Base-by-base conservation (phyloP, 2,329 filamentous ascomycete genomes). In the Ascochyta rabiei region DNA sequence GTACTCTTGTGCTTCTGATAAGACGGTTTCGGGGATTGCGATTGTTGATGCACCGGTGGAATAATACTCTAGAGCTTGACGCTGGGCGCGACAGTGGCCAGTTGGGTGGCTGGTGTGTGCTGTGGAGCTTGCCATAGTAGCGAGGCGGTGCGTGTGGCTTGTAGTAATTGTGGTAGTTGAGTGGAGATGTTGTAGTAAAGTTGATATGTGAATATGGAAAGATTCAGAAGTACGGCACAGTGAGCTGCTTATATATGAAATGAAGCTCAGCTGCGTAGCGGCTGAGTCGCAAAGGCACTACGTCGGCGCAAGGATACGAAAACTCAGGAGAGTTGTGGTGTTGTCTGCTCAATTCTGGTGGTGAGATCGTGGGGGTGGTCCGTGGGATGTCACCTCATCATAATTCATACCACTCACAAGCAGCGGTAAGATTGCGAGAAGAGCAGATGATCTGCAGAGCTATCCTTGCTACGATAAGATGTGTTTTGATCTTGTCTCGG, bases 21-120 rank as follows among this genome's bases (percentile, higher is more conserved):
- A 42, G 13, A 51, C 18, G n/a, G 53, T 52, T n/a, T 48, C 48
- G 28, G 64, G 59, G 28, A 63, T 62, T 39, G 61, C 60, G 30
- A 59, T 64, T 39, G 61, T 62, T 24, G 55, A 63, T 37, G 61
- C 55, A 5, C 58, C 59, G 46, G 48, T 48, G 47, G 50, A 66
- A 38, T 60, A 58, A 23, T 53, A 61, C 46, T 63, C 55, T 48
- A 64, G 54, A 16, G 61, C 62, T 30, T 55, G 56, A 23, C 61
- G 66, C 35, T 69, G 66, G 12, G 67, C 67, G 33, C 66, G 63
- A 37, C 64, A 67, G 59, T 70, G 66, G 40, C 63, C 66, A 24
- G 57, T 52, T 49, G 35, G 46, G n/a, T 24, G 30, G 21, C 6
- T n/a, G 7, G 30, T 26, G n/a, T 30, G 46, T 5, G 47, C 13